Conservation (phyloP, 805 yeast species). For the Ogataea siamensis region DNA sequence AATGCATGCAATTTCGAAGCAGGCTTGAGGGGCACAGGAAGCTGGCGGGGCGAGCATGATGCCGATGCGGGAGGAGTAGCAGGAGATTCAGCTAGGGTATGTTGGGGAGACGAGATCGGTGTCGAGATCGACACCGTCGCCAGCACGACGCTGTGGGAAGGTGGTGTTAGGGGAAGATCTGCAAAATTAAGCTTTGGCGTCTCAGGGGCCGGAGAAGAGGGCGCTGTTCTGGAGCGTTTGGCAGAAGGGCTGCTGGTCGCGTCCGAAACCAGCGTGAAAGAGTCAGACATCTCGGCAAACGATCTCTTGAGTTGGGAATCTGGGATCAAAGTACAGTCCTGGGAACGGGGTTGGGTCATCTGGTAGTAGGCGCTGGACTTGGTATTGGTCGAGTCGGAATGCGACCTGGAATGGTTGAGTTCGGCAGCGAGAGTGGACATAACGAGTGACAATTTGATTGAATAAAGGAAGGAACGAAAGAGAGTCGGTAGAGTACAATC, state of each 20-base stretch:
- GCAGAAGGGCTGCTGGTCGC: conserved; percentile 12
- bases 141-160: conserved; percentile 20
- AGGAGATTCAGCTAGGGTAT: conserved; percentile 14
- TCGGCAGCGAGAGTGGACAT: conserved; percentile 23
- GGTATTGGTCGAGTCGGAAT: conserved; percentile 31
- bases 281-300: conserved; percentile 17
- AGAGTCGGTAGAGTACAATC: conserved; percentile 2
- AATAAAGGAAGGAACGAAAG: conserved; percentile 1
- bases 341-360: conserved; percentile 28
- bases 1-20: conserved; percentile 17
- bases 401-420: conserved; percentile 31
- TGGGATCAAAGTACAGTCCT: conserved; percentile 16
- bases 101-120: conserved; percentile 20
- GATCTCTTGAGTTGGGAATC: conserved; percentile 19
- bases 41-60: conserved; percentile 24
- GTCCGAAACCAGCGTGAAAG: conserved; percentile 12
- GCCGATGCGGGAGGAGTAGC: conserved; percentile 31
- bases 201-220: conserved; percentile 32
- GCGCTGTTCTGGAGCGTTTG: conserved; percentile 32
- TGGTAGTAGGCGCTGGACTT: conserved; percentile 25
- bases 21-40: conserved; percentile 21
- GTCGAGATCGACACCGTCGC: conserved; percentile 17
- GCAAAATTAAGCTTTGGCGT: conserved; percentile 23
- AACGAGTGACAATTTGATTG: conserved; percentile 6
- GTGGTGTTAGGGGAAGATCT: conserved; percentile 29